These are phyloP conservation scores for Epichloe scottii DNA, from an alignment of 2,329 filamentous ascomycete genomes.

Conservation along the genomic window DNA sequence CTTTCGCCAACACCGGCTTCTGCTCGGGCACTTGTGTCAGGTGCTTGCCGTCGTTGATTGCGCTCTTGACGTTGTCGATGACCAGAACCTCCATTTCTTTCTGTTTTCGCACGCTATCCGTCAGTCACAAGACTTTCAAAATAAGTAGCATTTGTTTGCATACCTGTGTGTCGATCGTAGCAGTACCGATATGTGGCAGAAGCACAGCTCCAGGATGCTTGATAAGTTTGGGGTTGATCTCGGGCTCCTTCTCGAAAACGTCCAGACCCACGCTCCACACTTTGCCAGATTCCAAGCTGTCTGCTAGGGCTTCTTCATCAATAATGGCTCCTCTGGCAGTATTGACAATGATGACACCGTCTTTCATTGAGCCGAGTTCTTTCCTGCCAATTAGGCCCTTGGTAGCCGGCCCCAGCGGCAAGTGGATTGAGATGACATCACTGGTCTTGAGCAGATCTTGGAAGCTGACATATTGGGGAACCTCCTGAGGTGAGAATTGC, in stretches of 20 bases:
- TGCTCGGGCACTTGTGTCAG: slow-evolving; percentile 10
- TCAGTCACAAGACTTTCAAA: too few species aligned
- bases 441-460: slow-evolving; percentile 39
- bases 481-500: slow-evolving; percentile 16
- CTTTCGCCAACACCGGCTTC: slow-evolving; percentile 1
- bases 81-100: slow-evolving; percentile 17
- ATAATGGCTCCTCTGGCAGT: slow-evolving; percentile 44
- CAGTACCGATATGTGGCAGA: slow-evolving; percentile 57
- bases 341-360: slow-evolving; percentile 44
- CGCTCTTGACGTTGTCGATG: slow-evolving; percentile 23
- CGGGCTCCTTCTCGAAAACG: slow-evolving; percentile 46
- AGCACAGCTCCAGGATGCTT: slow-evolving; percentile 47
- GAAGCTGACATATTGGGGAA: slow-evolving; percentile 33
- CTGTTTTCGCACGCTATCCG: background rate
- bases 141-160: background rate
- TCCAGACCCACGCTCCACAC: slow-evolving; percentile 42
- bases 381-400: slow-evolving; percentile 37
- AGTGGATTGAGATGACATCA: slow-evolving; percentile 41
- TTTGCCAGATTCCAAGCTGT: slow-evolving; percentile 39
- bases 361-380: slow-evolving; percentile 40
- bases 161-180: slow-evolving; percentile 37
- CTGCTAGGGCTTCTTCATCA: slow-evolving; percentile 41
- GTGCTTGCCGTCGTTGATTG: slow-evolving; percentile 6
- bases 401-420: slow-evolving; percentile 38
- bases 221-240: slow-evolving; percentile 47